phyloP scores from a whole-genome alignment of 371 early-diverging fungal genomes.

The Circinella minor region DNA sequence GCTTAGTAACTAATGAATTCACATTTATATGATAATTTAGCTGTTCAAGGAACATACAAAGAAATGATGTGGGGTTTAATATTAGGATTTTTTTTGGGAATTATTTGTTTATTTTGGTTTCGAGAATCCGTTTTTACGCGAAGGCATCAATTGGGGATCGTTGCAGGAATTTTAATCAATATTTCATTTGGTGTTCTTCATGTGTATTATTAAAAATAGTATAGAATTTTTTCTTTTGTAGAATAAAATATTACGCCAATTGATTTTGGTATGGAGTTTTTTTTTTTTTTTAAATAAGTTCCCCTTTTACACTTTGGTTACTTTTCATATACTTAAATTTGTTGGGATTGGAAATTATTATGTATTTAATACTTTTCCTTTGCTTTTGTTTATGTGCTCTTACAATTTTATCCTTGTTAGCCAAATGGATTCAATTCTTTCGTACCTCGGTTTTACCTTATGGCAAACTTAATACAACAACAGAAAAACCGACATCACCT shows the following conservation, averaged over 20 bases:
- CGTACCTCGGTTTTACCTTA: constrained; percentile 47
- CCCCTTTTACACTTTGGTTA: too few species aligned
- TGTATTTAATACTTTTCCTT: constrained; percentile 19
- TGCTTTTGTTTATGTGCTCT: constrained; percentile 25
- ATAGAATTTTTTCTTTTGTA: too few species aligned
- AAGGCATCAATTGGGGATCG: constrained; percentile 66
- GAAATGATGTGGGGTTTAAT: constrained; percentile 67
- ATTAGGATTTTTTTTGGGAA: constrained; percentile 66
- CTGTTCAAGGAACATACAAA: constrained; percentile 54
- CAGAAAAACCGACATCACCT: constrained; percentile 29
- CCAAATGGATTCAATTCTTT: constrained; percentile 31
- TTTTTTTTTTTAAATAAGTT: too few species aligned
- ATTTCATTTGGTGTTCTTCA: constrained; percentile 58
- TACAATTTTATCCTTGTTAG: constrained; percentile 24
- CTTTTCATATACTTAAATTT: too few species aligned
- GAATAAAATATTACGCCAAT: too few species aligned
- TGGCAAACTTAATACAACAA: constrained; percentile 42
- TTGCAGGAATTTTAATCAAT: constrained; percentile 65
- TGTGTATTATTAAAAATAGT: constrained; percentile 39
- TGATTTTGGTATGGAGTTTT: too few species aligned
- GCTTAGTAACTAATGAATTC: too few species aligned
- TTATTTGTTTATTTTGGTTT: constrained; percentile 68
- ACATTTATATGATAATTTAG: constrained; percentile 6
- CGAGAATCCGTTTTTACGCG: constrained; percentile 66
- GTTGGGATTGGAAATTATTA: neutral